Percentiles rank a stretch among this genome's conserved stretches.
Conservation (phyloP, 2,329 filamentous ascomycete species). For the Colletotrichum liaoningense region DNA sequence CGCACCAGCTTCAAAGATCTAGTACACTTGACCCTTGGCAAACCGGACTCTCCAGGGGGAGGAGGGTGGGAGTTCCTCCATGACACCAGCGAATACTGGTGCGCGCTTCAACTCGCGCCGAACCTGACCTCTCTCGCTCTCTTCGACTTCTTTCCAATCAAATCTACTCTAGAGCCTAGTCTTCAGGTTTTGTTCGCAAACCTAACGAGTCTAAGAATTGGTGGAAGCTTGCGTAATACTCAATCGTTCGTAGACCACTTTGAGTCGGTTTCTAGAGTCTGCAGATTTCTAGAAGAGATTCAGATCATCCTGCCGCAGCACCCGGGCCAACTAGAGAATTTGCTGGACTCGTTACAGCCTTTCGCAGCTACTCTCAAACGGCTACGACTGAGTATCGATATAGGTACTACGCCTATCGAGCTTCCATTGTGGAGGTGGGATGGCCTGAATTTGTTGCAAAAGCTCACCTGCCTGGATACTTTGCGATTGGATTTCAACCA, state of each 20-base stretch:
- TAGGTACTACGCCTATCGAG: neutral
- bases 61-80: neutral
- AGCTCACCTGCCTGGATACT: neutral
- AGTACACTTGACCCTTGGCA: neutral
- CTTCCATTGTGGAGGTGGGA: neutral
- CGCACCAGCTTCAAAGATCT: neutral
- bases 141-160: neutral
- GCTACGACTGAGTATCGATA: neutral
- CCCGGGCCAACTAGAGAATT: neutral
- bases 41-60: neutral
- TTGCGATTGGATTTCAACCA: neutral
- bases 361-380: neutral
- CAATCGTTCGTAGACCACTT: no score
- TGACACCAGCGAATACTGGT: neutral
- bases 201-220: neutral
- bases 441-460: neutral
- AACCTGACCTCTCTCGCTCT: neutral
- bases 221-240: neutral
- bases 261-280: neutral
- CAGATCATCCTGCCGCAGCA: neutral
- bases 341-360: neutral
- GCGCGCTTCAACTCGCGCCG: neutral
- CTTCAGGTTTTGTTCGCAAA: neutral
- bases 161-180: neutral
- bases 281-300: neutral